Conservation (phyloP, 768 basidiomycete species). For the Suillus discolor region DNA sequence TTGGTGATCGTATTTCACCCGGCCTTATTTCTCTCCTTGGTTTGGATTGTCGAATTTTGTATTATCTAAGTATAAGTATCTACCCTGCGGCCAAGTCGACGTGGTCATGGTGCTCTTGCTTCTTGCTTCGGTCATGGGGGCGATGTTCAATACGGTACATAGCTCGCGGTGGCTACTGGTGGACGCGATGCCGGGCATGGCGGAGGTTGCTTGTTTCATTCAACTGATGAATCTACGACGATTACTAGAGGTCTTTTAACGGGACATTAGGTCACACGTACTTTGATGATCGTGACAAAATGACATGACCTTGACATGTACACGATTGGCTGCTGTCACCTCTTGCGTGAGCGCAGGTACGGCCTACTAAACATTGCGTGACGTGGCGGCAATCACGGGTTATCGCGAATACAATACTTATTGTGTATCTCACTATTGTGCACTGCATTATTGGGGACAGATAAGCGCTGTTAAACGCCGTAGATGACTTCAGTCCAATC, state of each 20-base stretch:
- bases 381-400: background rate
- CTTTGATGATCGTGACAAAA: conserved; percentile 12
- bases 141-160: conserved; percentile 23
- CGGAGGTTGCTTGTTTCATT: conserved; percentile 5
- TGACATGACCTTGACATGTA: conserved; percentile 8
- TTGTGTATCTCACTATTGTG: background rate
- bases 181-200: conserved; percentile 23
- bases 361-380: background rate
- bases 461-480: background rate
- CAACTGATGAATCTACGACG: conserved; percentile 10
- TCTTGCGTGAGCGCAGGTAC: background rate
- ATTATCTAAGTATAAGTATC: conserved; percentile 31
- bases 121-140: conserved; percentile 44
- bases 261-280: conserved; percentile 16
- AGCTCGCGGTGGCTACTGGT: conserved; percentile 17
- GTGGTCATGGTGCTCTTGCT: conserved; percentile 39
- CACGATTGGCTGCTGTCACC: background rate
- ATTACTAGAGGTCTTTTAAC: conserved; percentile 23
- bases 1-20: conserved; percentile 50
- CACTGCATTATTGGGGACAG: background rate
- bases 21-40: conserved; percentile 10
- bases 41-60: conserved; percentile 32
- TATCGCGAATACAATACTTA: background rate
- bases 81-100: conserved; percentile 38
- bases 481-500: conserved; percentile 5